Evolutionary conservation across 2,329 filamentous ascomycete genomes (phyloP).

Genomic region (Sodiomyces alkalinus): DNA sequence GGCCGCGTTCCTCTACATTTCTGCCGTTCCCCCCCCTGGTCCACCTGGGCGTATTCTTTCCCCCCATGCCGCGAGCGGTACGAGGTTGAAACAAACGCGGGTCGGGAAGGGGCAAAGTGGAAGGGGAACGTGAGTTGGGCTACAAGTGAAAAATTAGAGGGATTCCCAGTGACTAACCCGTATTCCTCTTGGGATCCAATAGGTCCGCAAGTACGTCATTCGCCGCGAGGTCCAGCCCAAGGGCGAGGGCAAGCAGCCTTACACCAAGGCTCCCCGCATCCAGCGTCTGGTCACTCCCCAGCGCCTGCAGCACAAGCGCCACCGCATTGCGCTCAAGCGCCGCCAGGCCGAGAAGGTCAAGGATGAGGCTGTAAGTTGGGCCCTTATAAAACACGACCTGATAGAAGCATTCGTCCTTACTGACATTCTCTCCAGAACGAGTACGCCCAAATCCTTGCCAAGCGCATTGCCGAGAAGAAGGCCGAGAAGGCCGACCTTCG

Average conservation of each 20-base stretch:
- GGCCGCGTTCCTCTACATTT: too few species aligned
- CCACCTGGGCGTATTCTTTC: not conserved
- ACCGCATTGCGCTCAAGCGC: slow-evolving; percentile 95
- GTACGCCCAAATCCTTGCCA: slow-evolving; percentile 90
- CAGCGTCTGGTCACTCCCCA: slow-evolving; percentile 98
- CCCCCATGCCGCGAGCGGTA: too few species aligned
- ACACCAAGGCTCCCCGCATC: slow-evolving; percentile 99
- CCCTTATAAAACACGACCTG: too few species aligned
- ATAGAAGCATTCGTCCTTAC: too few species aligned
- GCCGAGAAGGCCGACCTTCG: slow-evolving; percentile 81
- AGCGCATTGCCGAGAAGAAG: slow-evolving; percentile 95
- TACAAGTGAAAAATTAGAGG: slow-evolving; percentile 3
- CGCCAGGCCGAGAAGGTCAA: slow-evolving; percentile 93
- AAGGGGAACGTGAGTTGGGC: slow-evolving; percentile 3
- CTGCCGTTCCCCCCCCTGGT: too few species aligned
- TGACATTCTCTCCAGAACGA: slow-evolving; percentile 55
- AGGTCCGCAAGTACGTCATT: slow-evolving; percentile 99
- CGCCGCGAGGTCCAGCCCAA: slow-evolving; percentile 95
- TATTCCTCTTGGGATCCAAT: slow-evolving; percentile 19
- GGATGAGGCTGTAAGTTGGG: slow-evolving; percentile 82
- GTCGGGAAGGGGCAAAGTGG: not conserved
- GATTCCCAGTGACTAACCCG: slow-evolving; percentile 17
- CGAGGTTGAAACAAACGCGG: too few species aligned
- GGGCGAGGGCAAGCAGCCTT: slow-evolving; percentile 92
- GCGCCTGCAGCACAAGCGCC: slow-evolving; percentile 99